Evolutionary conservation across 768 basidiomycete genomes (phyloP).

Genomic region (Chalciporus chontae): DNA sequence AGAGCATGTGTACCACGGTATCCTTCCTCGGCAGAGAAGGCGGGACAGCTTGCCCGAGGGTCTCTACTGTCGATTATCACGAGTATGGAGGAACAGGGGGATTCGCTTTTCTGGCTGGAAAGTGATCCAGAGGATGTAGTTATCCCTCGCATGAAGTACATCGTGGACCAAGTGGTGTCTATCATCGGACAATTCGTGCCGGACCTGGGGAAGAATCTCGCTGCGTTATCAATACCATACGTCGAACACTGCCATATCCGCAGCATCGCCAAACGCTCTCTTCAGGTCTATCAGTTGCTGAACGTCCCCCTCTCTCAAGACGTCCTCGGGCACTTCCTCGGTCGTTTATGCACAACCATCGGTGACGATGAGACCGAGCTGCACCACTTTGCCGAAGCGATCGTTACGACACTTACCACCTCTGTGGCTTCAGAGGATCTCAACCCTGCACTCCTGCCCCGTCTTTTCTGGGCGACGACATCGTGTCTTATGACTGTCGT

Average conservation of each 20-base stretch:
- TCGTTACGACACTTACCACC: slow-evolving; percentile 70
- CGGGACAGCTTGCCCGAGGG: slow-evolving; percentile 42
- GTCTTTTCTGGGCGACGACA: slow-evolving; percentile 82
- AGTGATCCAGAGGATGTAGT: slow-evolving; percentile 55
- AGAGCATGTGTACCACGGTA: slow-evolving; percentile 81
- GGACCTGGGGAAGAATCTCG: slow-evolving; percentile 71
- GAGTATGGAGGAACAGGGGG: slow-evolving; percentile 56
- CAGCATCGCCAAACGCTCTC: slow-evolving; percentile 79
- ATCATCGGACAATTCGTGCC: slow-evolving; percentile 70
- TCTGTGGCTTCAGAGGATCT: slow-evolving; percentile 55
- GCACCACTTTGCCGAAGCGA: slow-evolving; percentile 79
- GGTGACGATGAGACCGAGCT: slow-evolving; percentile 73
- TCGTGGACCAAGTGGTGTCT: slow-evolving; percentile 63
- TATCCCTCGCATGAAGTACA: slow-evolving; percentile 62
- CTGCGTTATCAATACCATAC: slow-evolving; percentile 76
- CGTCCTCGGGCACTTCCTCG: slow-evolving; percentile 76
- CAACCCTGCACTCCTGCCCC: slow-evolving; percentile 63
- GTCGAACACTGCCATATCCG: slow-evolving; percentile 86
- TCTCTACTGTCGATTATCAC: slow-evolving; percentile 49
- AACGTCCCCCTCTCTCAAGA: slow-evolving; percentile 65
- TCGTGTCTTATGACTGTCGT: slow-evolving; percentile 82
- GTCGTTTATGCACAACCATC: slow-evolving; percentile 80
- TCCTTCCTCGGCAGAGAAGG: slow-evolving; percentile 64
- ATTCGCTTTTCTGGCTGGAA: slow-evolving; percentile 66
- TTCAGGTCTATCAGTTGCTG: slow-evolving; percentile 86